Base-by-base conservation (phyloP, 495 filamentous ascomycete species). In the Podospora pseudoanserina region DNA sequence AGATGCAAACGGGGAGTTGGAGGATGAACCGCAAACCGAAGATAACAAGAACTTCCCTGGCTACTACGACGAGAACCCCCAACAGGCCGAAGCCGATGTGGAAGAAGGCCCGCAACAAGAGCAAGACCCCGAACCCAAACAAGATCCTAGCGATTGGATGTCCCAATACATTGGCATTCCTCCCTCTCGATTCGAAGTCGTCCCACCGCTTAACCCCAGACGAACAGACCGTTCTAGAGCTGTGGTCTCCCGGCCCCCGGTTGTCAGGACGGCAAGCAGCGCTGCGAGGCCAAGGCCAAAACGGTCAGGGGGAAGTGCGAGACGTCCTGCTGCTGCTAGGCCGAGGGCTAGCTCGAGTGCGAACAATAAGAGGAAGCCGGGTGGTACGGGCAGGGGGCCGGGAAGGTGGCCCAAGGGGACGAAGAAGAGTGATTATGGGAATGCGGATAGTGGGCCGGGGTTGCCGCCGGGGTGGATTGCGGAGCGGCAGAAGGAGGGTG, bases 181-280 rank as follows among this genome's bases (percentile, higher is more conserved):
- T 0, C 85, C 91, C 1, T 89, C 85, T 39, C 85, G 93, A 67
- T 97, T 95, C 77, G 91, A 96, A 72, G 87, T 96, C 60, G 94
- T 90, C 73, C 93, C 93, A 53, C 90, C 91, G 3, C 81, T 93
- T 26, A 76, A 74, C 27, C 65, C 78, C 67, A 65, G 79, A 27
- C 65, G 78, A 23, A 60, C 61, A 28, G 77, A 77, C 54, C 70
- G 76, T 16, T 70, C 70, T 5, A 69, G 76, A n/a, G 71, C 74
- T n/a, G 66, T 65, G 15, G 65, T 81, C 18, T 39, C 73, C 2
- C 76, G 81, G 18, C 74, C 79, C 0, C 72, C 78, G 3, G 68
- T 60, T 3, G 66, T 78, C 0, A 73, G 77, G 15, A 74, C 74
- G 30, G 64, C 67, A 18, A 73, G 63, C 66, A 71, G 68, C 54